Base-by-base conservation (phyloP, 805 yeast genomes). In the Schizosaccharomyces cryophilus region DNA sequence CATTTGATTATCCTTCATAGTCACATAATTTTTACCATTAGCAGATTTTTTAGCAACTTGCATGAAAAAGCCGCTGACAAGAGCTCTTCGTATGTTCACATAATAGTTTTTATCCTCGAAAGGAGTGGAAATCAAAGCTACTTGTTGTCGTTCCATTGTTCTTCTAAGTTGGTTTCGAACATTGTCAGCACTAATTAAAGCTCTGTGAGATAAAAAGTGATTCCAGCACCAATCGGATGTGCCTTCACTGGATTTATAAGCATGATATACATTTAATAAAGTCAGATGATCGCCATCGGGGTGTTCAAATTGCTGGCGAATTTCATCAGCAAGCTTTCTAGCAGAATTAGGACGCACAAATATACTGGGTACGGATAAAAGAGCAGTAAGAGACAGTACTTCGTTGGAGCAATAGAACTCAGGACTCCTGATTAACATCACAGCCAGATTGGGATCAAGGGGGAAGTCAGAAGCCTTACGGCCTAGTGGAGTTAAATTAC, bases 281-380 rank as follows among this genome's bases (percentile, higher is more conserved):
- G 98, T 88, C 65, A 93, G 76, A 72, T 93, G 97, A 71, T 93
- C 98, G 63, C 97, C 96, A 65, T 86, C 93, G 31, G 89, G 86
- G 68, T 90, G 95, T 1, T 95, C 93, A 74, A 93, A 93, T 55
- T 78, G 72, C 73, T 80, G 78, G 72, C 90, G 93, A 66, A 85
- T 83, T 68, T 88, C 95, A 72, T 90, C 97, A 1, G 97, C 96
- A 63, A 84, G 80, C 71, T 86, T 85, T 66, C 85, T 80, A 24
- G 94, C 94, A 65, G 81, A 80, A 5, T 86, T 85, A 5, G 98
- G 97, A 67, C 98, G 81, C 42, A 90, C 86, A 72, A 90, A 90
- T n/a, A 87, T 93, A 65, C 81, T 84, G 47, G 98, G 97, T 30
- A 89, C 96, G 31, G 95, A 85, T 47, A 90, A 75, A 78, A 93